Conservation (phyloP, 2,329 filamentous ascomycete species). For the Penicillium hesseltinei region DNA sequence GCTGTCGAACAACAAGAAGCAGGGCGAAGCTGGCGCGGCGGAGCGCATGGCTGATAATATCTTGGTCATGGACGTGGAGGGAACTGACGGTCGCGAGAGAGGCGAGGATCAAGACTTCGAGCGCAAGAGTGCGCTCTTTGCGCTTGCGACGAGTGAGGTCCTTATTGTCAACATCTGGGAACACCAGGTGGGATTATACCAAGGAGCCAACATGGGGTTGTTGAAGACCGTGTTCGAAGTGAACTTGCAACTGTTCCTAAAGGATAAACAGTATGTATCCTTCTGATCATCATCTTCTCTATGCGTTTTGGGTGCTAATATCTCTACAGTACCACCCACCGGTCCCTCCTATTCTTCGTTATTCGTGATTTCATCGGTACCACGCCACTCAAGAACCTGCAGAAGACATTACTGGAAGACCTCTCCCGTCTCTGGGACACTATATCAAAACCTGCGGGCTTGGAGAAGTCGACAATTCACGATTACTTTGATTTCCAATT, state of each 20-base stretch:
- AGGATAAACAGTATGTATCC: slow-evolving; percentile 75
- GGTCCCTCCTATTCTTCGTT: slow-evolving; percentile 95
- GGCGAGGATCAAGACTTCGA: slow-evolving; percentile 99
- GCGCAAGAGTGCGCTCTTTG: slow-evolving; percentile 95
- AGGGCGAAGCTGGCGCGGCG: slow-evolving; percentile 33
- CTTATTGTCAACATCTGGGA: slow-evolving; percentile 99
- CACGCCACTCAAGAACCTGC: slow-evolving; percentile 85
- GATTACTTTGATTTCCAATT: slow-evolving; percentile 99
- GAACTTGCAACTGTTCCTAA: slow-evolving; percentile 93
- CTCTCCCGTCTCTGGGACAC: slow-evolving; percentile 88
- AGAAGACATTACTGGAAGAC: slow-evolving; percentile 86
- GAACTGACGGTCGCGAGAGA: slow-evolving; percentile 91
- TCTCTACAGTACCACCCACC: slow-evolving; percentile 67
- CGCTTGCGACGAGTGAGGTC: slow-evolving; percentile 94
- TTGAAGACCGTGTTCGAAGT: slow-evolving; percentile 99
- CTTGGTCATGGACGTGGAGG: slow-evolving; percentile 98
- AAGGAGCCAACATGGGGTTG: slow-evolving; percentile 97
- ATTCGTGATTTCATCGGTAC: slow-evolving; percentile 95
- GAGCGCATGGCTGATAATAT: slow-evolving; percentile 92
- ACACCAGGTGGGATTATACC: slow-evolving; percentile 95
- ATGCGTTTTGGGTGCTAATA: slow-evolving; percentile 13
- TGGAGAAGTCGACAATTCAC: slow-evolving; percentile 85
- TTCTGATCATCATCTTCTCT: not conserved
- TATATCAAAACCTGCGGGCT: slow-evolving; percentile 83
- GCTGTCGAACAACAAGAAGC: slow-evolving; percentile 94